Conservation (phyloP, 2,329 filamentous ascomycete species). For the Dothistroma septosporum region DNA sequence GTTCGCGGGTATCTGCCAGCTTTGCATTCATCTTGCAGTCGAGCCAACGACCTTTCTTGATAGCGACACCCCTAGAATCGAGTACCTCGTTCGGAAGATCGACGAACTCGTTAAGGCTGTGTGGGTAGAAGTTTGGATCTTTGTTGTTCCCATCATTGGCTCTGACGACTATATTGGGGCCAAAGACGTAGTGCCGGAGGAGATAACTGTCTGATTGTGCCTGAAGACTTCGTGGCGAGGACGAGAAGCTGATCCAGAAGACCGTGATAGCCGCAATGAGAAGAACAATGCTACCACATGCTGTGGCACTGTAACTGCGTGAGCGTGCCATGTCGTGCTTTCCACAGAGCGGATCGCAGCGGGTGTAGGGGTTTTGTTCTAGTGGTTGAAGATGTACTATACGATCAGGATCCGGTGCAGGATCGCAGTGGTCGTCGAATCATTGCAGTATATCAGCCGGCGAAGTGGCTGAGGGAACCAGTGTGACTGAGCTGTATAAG, state of each 20-base stretch:
- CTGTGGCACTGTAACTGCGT: not conserved
- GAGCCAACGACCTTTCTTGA: not conserved
- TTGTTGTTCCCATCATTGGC: constrained; percentile 3
- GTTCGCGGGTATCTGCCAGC: not conserved
- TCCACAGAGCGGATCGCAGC: not conserved
- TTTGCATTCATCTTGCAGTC: not conserved
- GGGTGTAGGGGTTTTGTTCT: not conserved
- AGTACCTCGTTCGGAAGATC: not conserved
- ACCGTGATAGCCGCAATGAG: not conserved
- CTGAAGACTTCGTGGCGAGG: not conserved
- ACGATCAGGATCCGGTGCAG: too few species aligned
- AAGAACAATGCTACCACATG: not conserved
- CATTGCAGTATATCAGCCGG: too few species aligned
- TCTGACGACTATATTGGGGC: not conserved
- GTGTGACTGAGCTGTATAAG: too few species aligned
- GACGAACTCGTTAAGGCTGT: not conserved
- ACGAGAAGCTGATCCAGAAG: not conserved
- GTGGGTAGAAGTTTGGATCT: not conserved
- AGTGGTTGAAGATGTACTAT: too few species aligned
- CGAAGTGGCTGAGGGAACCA: too few species aligned
- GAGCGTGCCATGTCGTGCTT: not conserved
- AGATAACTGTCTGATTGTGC: not conserved
- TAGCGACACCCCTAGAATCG: not conserved
- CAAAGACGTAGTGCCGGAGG: not conserved
- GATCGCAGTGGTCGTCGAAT: too few species aligned